Percentiles rank a stretch among this genome's conserved stretches.
These are phyloP conservation scores for Saccharomyces hybrid DNA, from an alignment of 1,139 yeast genomes.

Conservation along the genomic window DNA sequence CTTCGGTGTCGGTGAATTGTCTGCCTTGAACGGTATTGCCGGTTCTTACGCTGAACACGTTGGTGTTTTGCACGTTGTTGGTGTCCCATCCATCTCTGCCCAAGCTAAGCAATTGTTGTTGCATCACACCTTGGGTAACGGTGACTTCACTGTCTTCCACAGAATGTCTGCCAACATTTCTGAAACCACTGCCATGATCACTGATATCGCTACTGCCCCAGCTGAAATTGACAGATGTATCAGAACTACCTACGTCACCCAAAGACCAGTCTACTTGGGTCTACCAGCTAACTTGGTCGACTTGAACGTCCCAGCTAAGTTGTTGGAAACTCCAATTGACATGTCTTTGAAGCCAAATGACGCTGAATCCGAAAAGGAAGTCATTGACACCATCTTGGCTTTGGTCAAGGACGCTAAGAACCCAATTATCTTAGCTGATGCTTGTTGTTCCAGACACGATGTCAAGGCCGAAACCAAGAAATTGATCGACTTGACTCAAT, in stretches of 20 bases:
- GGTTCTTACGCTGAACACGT: slow-evolving; percentile 77
- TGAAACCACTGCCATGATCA: slow-evolving; percentile 55
- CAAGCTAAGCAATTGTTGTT: slow-evolving; percentile 53
- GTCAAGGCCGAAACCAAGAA: slow-evolving; percentile 53
- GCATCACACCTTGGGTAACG: slow-evolving; percentile 74
- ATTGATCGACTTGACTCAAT: slow-evolving; percentile 62
- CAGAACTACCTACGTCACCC: slow-evolving; percentile 60
- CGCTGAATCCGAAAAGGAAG: slow-evolving; percentile 64
- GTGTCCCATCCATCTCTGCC: slow-evolving; percentile 58
- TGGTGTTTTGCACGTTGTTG: slow-evolving; percentile 78
- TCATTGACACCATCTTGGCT: slow-evolving; percentile 46
- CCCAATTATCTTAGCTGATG: slow-evolving; percentile 76
- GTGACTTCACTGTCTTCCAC: slow-evolving; percentile 73
- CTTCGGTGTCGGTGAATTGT: slow-evolving; percentile 81
- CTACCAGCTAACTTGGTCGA: slow-evolving; percentile 78
- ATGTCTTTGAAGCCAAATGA: slow-evolving; percentile 55
- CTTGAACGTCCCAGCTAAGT: slow-evolving; percentile 46
- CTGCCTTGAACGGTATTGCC: slow-evolving; percentile 76
- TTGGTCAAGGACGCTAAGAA: slow-evolving; percentile 50
- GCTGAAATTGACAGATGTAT: slow-evolving; percentile 65
- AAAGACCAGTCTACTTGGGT: slow-evolving; percentile 79
- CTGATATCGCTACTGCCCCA: slow-evolving; percentile 57
- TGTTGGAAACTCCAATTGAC: slow-evolving; percentile 58
- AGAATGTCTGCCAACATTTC: slow-evolving; percentile 66
- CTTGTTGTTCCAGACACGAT: slow-evolving; percentile 76